Base-by-base conservation (phyloP, 2,329 filamentous ascomycete genomes). In the Fusarium nodosum region DNA sequence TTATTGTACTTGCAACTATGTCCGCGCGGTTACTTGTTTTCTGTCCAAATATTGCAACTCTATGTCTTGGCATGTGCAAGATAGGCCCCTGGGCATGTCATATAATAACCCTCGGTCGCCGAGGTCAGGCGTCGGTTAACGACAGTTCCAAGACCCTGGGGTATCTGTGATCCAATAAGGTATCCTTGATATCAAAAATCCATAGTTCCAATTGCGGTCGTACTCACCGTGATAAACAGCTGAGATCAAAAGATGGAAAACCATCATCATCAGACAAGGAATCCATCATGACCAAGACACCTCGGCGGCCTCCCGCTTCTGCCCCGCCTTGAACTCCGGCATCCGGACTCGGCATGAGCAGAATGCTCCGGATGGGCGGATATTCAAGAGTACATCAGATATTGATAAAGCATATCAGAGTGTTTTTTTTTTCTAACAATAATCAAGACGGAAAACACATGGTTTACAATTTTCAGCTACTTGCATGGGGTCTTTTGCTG, bases 71-170 rank as follows among this genome's bases (percentile, higher is more conserved):
- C 63, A 57, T 33, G 65, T 62, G 42, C 13, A 57, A 58, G 42
- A 58, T 34, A 41, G 22, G 31, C 28, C 18, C 28, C 44, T 46
- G 28, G 22, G 44, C 50, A 34, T 28, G 30, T 36, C 16, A 63
- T 24, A 28, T 28, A 20, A 8, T 41, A 36, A 50, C 4, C 31
- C 66, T 69, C 66, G 66, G 66, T 57, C 66, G 28, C 69, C 67
- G 72, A 71, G 64, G 67, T 68, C 61, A 68, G 66, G 53, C 72
- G 69, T 64, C 72, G 72, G 70, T 57, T 60, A 71, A 58, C 72
- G 65, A 69, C 22, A 30, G 20, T 22, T 38, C 33, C 20, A 44
- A 46, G 26, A 58, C 52, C 51, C 33, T 42, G 38, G 60, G 60
- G 20, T 34, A 47, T 28, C 20, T 16, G 11, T 22, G 31, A 39